Base-by-base conservation (phyloP, 148 eudicot species). In the Rhododendron henanense region DNA sequence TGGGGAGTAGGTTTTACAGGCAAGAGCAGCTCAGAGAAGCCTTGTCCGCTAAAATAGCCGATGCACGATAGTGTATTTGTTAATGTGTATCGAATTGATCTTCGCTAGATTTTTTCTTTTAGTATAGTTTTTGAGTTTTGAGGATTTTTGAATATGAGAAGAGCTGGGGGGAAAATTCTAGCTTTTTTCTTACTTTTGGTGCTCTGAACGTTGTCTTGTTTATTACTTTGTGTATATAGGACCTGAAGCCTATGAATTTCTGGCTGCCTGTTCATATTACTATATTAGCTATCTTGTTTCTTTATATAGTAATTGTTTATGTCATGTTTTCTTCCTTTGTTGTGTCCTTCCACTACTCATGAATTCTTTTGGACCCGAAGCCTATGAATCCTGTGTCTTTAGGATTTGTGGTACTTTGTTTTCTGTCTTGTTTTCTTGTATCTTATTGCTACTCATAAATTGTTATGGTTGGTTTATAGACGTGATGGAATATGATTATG, bases 11-110 rank as follows among this genome's bases (percentile, higher is more conserved):
- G 55, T 89, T 91, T 57, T 97, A 90, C 84, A 93, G 92, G 14
- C 94, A 93, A 82, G 99, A 97, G 4, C 95, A 93, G 87, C 95
- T 97, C 0, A 84, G 93, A 84, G 75, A 82, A 88, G 90, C 91
- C 25, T 90, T 97, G 21, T 88, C 88, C 39, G 85, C 93, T 18
- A 95, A 91, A 86, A 41, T 95, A 31, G 88, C 91, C 6, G 93
- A 91, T 83, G n/a, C 87, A 6, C 84, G 89, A 90, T 90, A 88
- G 76, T 41, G 53, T 28, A 63, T 35, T 14, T 71, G 76, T 33
- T 18, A 13, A 71, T 50, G 10, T 41, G 25, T 48, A 31, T 69
- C 33, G 3, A 4, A 18, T 3, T 50, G 6, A 7, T 25, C 33
- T 85, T 44, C 18, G 2, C 6, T 82, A 41, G 37, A 0, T 21